Percentiles rank a stretch among this genome's conserved stretches.
phyloP scores from a whole-genome alignment of 345 rosid species.

The Leavenworthia alabamica region DNA sequence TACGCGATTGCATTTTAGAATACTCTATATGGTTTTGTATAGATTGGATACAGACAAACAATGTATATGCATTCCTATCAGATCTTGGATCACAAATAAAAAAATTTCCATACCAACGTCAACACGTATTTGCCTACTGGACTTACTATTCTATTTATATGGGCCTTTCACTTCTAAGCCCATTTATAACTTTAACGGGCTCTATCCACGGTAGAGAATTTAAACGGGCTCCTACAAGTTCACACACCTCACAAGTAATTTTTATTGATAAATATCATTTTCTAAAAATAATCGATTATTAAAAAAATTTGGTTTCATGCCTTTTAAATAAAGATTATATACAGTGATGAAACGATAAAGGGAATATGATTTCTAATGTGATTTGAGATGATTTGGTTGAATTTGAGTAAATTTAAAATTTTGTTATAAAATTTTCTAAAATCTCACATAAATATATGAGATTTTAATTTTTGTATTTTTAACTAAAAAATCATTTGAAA shows the following conservation, averaged over 20 bases:
- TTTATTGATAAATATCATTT: too few species aligned
- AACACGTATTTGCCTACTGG: neutral
- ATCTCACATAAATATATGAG: too few species aligned
- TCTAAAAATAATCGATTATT: too few species aligned
- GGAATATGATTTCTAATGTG: too few species aligned
- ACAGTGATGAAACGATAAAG: too few species aligned
- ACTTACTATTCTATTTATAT: neutral
- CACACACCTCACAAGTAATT: neutral
- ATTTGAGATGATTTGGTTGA: too few species aligned
- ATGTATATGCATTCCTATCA: neutral
- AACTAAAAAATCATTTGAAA: too few species aligned
- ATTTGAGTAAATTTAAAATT: too few species aligned
- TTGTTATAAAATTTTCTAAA: too few species aligned
- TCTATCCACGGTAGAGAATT: neutral
- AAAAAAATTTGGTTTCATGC: too few species aligned
- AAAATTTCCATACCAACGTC: neutral
- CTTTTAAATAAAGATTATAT: too few species aligned
- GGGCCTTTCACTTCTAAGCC: neutral
- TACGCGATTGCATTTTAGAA: neutral
- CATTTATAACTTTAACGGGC: neutral
- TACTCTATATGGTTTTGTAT: neutral
- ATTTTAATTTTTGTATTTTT: too few species aligned
- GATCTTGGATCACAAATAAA: neutral
- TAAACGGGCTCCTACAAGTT: neutral
- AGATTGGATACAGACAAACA: neutral